These are phyloP conservation scores for Colletotrichum acutatum DNA, from an alignment of 2,329 filamentous ascomycete genomes.

Conservation along the genomic window DNA sequence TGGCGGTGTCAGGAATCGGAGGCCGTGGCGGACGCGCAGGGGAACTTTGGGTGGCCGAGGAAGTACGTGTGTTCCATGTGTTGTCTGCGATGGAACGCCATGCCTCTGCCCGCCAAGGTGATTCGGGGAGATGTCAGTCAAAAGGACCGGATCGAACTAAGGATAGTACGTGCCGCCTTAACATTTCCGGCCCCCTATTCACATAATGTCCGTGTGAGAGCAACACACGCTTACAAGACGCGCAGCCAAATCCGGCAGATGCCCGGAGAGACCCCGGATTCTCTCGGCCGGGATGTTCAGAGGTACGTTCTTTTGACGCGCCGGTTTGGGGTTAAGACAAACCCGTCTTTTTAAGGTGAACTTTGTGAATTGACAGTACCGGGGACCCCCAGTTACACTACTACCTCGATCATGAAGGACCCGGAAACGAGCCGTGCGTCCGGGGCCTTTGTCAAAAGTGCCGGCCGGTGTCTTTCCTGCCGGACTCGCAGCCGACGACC, in stretches of 20 bases:
- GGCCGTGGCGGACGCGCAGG: constrained; percentile 22
- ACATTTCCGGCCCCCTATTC: too few species aligned
- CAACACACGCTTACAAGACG: neutral
- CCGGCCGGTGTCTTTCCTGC: constrained; percentile 22
- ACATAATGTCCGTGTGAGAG: too few species aligned
- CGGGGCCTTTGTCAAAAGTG: constrained; percentile 31
- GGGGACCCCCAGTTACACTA: constrained; percentile 27
- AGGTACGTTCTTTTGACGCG: constrained; percentile 15
- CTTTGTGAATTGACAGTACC: constrained; percentile 5
- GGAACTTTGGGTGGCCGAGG: constrained; percentile 19
- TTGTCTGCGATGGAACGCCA: constrained; percentile 31
- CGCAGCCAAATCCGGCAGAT: constrained; percentile 23
- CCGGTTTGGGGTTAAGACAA: neutral
- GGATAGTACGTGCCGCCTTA: constrained; percentile 16
- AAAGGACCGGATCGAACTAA: constrained; percentile 27
- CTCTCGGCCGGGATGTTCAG: constrained; percentile 29
- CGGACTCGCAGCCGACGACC: constrained; percentile 27
- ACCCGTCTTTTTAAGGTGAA: neutral
- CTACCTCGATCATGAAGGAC: constrained; percentile 34
- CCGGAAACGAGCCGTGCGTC: constrained; percentile 31
- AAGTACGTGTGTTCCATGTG: constrained; percentile 31
- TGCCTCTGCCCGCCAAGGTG: constrained; percentile 28
- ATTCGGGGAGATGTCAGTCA: constrained; percentile 31
- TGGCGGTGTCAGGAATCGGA: constrained; percentile 33
- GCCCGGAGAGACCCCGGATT: constrained; percentile 23